Conservation (phyloP, 768 basidiomycete species). For the Calocybe gangraenosa region DNA sequence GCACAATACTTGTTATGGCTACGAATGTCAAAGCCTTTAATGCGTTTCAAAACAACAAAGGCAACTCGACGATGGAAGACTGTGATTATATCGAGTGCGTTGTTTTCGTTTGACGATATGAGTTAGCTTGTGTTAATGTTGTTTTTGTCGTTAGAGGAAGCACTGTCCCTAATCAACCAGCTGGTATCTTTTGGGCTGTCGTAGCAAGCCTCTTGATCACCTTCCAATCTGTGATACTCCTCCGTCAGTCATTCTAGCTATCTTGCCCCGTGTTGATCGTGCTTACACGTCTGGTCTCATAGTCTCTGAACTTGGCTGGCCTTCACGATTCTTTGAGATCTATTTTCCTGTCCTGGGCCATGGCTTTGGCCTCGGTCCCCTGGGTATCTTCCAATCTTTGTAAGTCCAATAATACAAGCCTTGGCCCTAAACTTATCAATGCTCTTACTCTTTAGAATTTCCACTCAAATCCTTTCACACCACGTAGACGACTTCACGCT, state of each 20-base stretch:
- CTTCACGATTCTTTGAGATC: conserved; percentile 72
- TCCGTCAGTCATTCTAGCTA: conserved; percentile 37
- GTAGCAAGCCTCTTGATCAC: conserved; percentile 83
- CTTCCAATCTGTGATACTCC: conserved; percentile 71
- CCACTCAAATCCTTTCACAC: conserved; percentile 70
- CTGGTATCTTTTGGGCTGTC: conserved; percentile 90
- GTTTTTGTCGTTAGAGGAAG: conserved; percentile 41
- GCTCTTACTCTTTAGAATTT: conserved; percentile 37
- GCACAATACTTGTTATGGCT: conserved; percentile 68
- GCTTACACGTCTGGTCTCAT: neutral
- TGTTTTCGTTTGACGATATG: neutral
- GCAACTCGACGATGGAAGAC: conserved; percentile 37
- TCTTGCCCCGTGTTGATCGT: neutral
- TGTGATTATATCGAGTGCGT: conserved; percentile 81
- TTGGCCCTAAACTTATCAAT: too few relatives aligned
- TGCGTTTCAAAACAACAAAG: conserved; percentile 43
- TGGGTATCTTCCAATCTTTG: conserved; percentile 87
- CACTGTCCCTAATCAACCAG: conserved; percentile 91
- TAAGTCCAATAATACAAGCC: conserved; percentile 30
- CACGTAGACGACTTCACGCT: conserved; percentile 81
- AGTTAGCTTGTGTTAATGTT: neutral
- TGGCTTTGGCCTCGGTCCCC: conserved; percentile 80
- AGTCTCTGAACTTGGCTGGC: conserved; percentile 81
- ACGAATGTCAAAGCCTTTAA: conserved; percentile 77
- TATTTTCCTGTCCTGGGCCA: conserved; percentile 90